Evolutionary conservation across 1,284 basidiomycete species (phyloP).

Genomic region (Pseudozyma hubeiensis): DNA sequence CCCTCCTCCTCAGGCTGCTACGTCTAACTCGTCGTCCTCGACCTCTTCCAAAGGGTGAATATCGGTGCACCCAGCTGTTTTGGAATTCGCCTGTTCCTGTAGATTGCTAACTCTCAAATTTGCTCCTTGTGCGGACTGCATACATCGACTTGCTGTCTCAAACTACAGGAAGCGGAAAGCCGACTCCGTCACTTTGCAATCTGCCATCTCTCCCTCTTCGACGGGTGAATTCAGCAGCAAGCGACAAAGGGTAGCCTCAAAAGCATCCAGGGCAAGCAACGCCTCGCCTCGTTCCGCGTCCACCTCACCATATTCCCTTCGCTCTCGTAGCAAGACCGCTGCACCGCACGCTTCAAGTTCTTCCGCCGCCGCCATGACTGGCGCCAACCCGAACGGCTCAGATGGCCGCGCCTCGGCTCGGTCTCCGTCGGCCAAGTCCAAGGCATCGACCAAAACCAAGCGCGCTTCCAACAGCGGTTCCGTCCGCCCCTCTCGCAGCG

Average conservation of each 20-base stretch:
- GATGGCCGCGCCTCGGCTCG: conserved; percentile 21
- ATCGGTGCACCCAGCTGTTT: neutral
- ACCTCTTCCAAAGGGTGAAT: conserved; percentile 26
- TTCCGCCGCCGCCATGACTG: conserved; percentile 23
- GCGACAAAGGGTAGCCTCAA: conserved; percentile 27
- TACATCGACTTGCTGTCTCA: neutral
- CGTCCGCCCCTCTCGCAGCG: conserved; percentile 11
- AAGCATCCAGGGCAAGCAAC: conserved; percentile 8
- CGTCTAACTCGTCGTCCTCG: conserved; percentile 1
- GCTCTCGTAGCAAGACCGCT: conserved; percentile 26
- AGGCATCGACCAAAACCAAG: conserved; percentile 18
- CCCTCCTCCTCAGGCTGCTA: neutral
- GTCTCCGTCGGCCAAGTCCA: conserved; percentile 22
- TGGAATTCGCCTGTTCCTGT: too few species aligned
- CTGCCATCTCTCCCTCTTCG: conserved; percentile 9
- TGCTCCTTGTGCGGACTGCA: neutral
- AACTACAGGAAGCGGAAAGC: conserved; percentile 33
- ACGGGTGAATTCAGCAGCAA: conserved; percentile 27
- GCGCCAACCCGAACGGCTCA: conserved; percentile 17
- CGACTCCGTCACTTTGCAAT: conserved; percentile 5
- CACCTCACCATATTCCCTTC: conserved; percentile 32
- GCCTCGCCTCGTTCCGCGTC: conserved; percentile 8
- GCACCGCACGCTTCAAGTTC: conserved; percentile 7
- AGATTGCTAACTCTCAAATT: neutral
- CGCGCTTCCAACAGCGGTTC: conserved; percentile 26